Base-by-base conservation (phyloP, 768 basidiomycete species). In the Nidularia pulvinata region DNA sequence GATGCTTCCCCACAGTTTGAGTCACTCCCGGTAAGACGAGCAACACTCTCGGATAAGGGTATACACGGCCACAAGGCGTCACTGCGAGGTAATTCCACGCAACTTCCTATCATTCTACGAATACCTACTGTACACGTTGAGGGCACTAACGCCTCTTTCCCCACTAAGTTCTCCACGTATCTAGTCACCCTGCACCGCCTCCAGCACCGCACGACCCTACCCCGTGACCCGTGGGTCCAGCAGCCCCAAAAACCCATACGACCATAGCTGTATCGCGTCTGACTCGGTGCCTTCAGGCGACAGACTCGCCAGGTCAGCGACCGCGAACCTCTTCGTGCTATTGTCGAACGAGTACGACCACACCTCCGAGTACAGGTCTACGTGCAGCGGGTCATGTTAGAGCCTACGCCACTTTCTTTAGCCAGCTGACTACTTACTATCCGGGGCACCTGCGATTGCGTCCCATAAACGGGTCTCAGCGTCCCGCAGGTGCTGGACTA, bases 251-350 rank as follows among this genome's bases (percentile, higher is more conserved):
- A 75, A 76, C 4, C 72, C 75, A 61, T 73, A 77, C 30, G 70
- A 69, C 76, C 76, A 76, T 32, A 73, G 57, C 59, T 72, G 71
- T 25, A 72, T 69, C 10, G 75, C 75, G 61, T 78, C 75, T 14
- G 74, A 71, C 60, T 79, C 76, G 1, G 73, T 75, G 4, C 76
- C 74, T 19, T 60, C 63, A 13, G 73, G 69, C 5, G 70, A 71
- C 37, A 79, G 55, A 11, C 62, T 60, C 5, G 71, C 71, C 13
- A 77, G 61, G 59, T 76, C 73, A 6, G 69, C 74, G 32, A 76
- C 68, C 30, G 60, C 59, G 63, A 77, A 78, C 34, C 55, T 58
- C 46, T 64, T 63, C 42, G 73, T 75, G 7, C 57, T 30, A 52
- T 68, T 67, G 53, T 70, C 59, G 58, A 70, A 78, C 6, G 63